Conservation (phyloP, 2,329 filamentous ascomycete genomes). For the Aspergillus pseudonomiae region DNA sequence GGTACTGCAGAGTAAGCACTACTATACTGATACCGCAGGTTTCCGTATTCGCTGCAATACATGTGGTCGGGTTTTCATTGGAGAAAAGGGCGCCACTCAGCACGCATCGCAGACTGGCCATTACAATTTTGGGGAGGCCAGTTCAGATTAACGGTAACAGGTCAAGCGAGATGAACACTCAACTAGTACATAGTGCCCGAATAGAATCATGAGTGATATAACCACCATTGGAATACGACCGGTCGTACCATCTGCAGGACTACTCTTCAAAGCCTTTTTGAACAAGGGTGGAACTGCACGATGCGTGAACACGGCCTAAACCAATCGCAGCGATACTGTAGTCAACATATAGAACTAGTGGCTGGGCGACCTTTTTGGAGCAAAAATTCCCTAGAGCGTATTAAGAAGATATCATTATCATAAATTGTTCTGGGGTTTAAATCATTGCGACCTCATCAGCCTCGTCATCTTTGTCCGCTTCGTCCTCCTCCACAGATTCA, state of each 20-base stretch:
- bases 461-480: slow-evolving; percentile 36
- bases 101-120: slow-evolving; percentile 53
- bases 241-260: background rate
- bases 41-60: slow-evolving; percentile 78
- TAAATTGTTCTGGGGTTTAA: slow-evolving; percentile 25
- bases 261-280: background rate
- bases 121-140: slow-evolving; percentile 53
- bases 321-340: background rate
- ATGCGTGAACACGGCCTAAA: background rate
- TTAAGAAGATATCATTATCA: slow-evolving; percentile 17
- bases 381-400: background rate
- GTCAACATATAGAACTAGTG: background rate
- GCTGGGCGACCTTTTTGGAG: background rate
- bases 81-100: slow-evolving; percentile 50
- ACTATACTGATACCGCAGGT: slow-evolving; percentile 84
- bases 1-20: slow-evolving; percentile 72
- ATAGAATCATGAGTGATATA: background rate
- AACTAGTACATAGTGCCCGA: background rate
- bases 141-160: slow-evolving; percentile 21
- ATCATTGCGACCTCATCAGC: slow-evolving; percentile 45
- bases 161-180: background rate
- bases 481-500: slow-evolving; percentile 38
- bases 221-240: background rate
- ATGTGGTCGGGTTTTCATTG: slow-evolving; percentile 47
- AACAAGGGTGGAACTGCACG: background rate